Conservation (phyloP, 768 basidiomycete species). For the Mycena metata region DNA sequence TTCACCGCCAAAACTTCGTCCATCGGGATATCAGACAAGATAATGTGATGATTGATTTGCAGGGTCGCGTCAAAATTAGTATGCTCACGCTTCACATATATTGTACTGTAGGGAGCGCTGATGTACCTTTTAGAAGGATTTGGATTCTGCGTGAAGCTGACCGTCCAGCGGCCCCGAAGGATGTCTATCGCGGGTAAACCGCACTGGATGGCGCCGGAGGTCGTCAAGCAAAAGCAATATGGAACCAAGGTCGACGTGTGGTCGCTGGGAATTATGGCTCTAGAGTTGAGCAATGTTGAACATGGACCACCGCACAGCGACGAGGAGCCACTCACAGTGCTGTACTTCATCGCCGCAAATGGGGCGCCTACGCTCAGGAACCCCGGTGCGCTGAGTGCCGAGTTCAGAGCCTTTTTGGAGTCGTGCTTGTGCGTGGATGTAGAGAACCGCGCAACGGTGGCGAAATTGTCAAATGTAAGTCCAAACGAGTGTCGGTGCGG, state of each 20-base stretch:
- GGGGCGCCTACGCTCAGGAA: conserved; percentile 98
- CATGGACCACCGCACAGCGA: conserved; percentile 96
- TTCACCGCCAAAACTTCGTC: conserved; percentile 95
- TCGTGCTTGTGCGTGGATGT: conserved; percentile 99
- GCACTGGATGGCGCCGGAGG: conserved; percentile 99
- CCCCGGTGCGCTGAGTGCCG: conserved; percentile 90
- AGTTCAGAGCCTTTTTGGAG: conserved; percentile 95
- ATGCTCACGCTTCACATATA: conserved; percentile 49
- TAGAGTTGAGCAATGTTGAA: conserved; percentile 92
- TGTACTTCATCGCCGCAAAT: conserved; percentile 97
- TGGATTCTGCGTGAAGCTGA: conserved; percentile 96
- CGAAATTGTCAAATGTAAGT: conserved; percentile 85
- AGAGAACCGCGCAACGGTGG: conserved; percentile 89
- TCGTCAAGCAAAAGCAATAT: conserved; percentile 97
- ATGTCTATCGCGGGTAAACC: conserved; percentile 98
- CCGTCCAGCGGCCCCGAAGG: conserved; percentile 95
- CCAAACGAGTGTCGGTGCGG: not conserved
- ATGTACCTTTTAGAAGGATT: conserved; percentile 79
- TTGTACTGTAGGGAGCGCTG: not conserved
- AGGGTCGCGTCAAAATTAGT: conserved; percentile 98
- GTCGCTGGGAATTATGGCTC: conserved; percentile 98
- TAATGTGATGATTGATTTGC: conserved; percentile 92
- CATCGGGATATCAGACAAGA: conserved; percentile 98
- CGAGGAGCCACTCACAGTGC: conserved; percentile 93
- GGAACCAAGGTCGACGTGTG: conserved; percentile 97